Base-by-base conservation (phyloP, 2,329 filamentous ascomycete genomes). In the Talaromyces islandicus region DNA sequence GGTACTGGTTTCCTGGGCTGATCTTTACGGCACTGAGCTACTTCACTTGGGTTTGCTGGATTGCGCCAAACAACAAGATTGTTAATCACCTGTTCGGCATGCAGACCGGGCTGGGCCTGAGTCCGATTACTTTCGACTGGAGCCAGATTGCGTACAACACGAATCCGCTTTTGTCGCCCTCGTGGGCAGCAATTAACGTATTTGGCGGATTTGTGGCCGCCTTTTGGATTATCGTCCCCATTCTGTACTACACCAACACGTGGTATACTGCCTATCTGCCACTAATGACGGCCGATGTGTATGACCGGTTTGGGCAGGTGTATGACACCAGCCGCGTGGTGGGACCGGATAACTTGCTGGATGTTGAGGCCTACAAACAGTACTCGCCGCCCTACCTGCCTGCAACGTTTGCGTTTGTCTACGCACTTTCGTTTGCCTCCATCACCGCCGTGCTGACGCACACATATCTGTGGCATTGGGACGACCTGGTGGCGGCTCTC, bases 331-430 rank as follows among this genome's bases (percentile, higher is more conserved):
- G 78, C 1, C 78, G 76, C 32, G 85, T 88, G 53, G 75, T 88
- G 5, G 81, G 81, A 56, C 27, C 66, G 1, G 70, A 76, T 21
- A 77, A 85, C 63, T 75, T 80, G 14, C 82, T 88, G 58, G 83
- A 88, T 69, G 78, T 81, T 64, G 80, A 77, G 1, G 81, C 81
- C 17, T 88, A 88, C 70, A 75, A 79, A 63, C 76, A 76, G n/a
- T 88, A 88, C 70, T 88, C 85, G 11, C 86, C 86, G 1, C 76
- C 87, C 0, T 88, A 82, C 66, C 75, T 88, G 12, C 78, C 83
- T 0, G 78, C 85, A 0, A 86, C 87, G 60, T 88, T 77, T 57
- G 72, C 73, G 6, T 69, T 78, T 54, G 69, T 68, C 14, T 78
- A 89, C 64, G 86, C 85, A 1, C 73, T 88, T 10, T 83, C 83